Evolutionary conservation across 2,329 filamentous ascomycete genomes (phyloP).

Genomic region (Fusarium virguliforme): DNA sequence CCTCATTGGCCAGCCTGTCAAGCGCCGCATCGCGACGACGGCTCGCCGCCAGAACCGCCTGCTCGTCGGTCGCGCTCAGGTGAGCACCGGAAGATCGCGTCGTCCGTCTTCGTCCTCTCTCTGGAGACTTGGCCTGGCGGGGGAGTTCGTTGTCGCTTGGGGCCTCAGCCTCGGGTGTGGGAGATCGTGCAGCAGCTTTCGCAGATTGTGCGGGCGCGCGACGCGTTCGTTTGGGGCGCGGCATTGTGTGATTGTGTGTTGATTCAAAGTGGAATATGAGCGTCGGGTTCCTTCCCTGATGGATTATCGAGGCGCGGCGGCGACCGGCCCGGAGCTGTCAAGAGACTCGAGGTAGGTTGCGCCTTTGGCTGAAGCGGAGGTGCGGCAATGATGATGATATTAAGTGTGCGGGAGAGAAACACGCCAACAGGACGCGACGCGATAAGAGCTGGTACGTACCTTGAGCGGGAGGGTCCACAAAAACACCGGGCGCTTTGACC

Average conservation of each 20-base stretch:
- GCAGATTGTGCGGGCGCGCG: constrained; percentile 47
- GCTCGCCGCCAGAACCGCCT: constrained; percentile 49
- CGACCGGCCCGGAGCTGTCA: constrained; percentile 19
- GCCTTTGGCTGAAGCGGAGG: constrained; percentile 16
- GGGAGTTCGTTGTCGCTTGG: constrained; percentile 35
- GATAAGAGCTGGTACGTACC: constrained; percentile 47
- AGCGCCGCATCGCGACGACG: constrained; percentile 58
- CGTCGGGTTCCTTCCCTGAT: not conserved
- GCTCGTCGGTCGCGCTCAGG: constrained; percentile 47
- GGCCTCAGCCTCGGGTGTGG: constrained; percentile 37
- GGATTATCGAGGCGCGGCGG: constrained; percentile 1
- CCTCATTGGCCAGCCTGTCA: constrained; percentile 55
- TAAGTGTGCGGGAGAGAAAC: constrained; percentile 47
- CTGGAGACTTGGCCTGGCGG: constrained; percentile 36
- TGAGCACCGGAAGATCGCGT: constrained; percentile 47
- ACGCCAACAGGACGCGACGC: constrained; percentile 52
- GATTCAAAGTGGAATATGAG: constrained; percentile 8
- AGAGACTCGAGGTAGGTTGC: constrained; percentile 16
- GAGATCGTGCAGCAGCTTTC: constrained; percentile 43
- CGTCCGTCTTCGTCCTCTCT: constrained; percentile 47
- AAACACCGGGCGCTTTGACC: constrained; percentile 44
- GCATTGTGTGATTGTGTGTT: constrained; percentile 43
- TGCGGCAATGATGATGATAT: constrained; percentile 46
- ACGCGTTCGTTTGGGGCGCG: constrained; percentile 53
- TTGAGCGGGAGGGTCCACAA: constrained; percentile 28